Conservation (phyloP, 768 basidiomycete species). For the Trametes elegans region DNA sequence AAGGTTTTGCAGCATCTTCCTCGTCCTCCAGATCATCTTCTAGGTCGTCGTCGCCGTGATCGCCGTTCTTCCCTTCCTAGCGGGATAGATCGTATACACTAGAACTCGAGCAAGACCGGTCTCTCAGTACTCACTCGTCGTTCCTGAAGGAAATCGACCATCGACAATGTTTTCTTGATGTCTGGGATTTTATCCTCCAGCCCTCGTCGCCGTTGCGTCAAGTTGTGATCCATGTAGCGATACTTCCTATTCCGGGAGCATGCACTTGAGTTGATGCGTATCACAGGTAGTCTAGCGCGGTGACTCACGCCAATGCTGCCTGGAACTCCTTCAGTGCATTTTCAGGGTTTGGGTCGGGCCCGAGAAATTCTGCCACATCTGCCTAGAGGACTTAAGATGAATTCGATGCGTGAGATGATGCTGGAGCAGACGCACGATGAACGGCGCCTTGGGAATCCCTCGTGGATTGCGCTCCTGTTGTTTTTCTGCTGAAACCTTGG, state of each 20-base stretch:
- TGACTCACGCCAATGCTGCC: conserved; percentile 88
- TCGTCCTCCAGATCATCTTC: conserved; percentile 50
- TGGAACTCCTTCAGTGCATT: conserved; percentile 76
- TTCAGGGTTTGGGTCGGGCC: conserved; percentile 77
- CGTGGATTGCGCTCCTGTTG: conserved; percentile 75
- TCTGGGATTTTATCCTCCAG: conserved; percentile 96
- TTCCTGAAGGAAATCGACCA: conserved; percentile 81
- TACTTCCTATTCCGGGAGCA: conserved; percentile 70
- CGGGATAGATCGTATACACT: background rate
- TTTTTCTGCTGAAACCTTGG: background rate
- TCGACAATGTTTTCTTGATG: conserved; percentile 86
- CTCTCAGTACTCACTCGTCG: conserved; percentile 55
- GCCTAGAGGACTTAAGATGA: conserved; percentile 44
- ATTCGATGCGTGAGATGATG: background rate
- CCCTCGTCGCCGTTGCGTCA: conserved; percentile 71
- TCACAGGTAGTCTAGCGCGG: background rate
- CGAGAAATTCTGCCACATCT: conserved; percentile 84
- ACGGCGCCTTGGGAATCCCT: conserved; percentile 94
- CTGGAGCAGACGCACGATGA: conserved; percentile 62
- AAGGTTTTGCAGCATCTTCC: conserved; percentile 44
- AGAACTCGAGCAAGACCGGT: background rate
- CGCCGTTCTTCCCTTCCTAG: conserved; percentile 61
- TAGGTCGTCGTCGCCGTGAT: conserved; percentile 43
- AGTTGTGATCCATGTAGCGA: conserved; percentile 92
- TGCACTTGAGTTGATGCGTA: background rate